Evolutionary conservation across 2,329 filamentous ascomycete species (phyloP).

Genomic region (Thermothelomyces thermophilus): DNA sequence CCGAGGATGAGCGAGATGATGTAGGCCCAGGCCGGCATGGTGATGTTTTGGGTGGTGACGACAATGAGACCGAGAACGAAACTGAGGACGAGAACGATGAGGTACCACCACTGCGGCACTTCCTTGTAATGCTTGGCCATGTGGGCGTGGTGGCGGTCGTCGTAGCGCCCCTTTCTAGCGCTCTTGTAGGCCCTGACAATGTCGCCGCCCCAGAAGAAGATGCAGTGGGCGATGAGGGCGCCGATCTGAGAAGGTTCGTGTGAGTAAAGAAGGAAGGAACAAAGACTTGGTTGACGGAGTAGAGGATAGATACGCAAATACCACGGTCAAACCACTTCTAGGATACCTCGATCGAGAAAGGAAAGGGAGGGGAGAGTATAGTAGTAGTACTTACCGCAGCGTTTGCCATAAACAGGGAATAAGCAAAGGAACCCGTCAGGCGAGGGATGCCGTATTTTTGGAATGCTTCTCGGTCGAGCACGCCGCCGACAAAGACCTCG

Average conservation of each 20-base stretch:
- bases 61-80: constrained; percentile 43
- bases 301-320: too few relatives aligned
- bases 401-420: constrained; percentile 50
- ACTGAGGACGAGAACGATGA: constrained; percentile 34
- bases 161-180: constrained; percentile 36
- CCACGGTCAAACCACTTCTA: too few relatives aligned
- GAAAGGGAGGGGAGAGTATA: too few relatives aligned
- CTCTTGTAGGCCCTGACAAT: constrained; percentile 41
- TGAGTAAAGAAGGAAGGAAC: neutral
- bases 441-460: constrained; percentile 39
- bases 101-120: constrained; percentile 43
- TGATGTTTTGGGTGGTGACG: constrained; percentile 40
- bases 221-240: constrained; percentile 45
- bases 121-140: constrained; percentile 50
- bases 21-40: constrained; percentile 42
- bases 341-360: too few relatives aligned
- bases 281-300: too few relatives aligned
- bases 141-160: constrained; percentile 46
- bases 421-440: constrained; percentile 45
- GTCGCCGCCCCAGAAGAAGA: constrained; percentile 51
- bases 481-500: constrained; percentile 35
- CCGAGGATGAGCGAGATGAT: constrained; percentile 40
- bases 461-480: constrained; percentile 38
- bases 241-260: constrained; percentile 39
- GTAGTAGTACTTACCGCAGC: constrained; percentile 47